Evolutionary conservation across 441 rosid genomes (phyloP).

Genomic region (Adansonia grandidieri): DNA sequence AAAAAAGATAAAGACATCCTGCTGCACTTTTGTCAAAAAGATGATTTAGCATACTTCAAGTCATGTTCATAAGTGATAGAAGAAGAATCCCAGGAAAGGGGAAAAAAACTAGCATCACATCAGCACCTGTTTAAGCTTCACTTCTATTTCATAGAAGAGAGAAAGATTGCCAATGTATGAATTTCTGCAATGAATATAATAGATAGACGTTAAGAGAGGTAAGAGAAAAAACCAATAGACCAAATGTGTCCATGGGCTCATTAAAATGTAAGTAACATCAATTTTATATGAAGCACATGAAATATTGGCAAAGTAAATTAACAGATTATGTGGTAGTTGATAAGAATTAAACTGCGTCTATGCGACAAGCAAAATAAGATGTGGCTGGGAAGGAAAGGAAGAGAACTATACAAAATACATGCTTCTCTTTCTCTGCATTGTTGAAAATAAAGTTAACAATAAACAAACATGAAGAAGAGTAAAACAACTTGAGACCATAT

Average conservation of each 20-base stretch:
- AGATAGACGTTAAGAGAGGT: neutral
- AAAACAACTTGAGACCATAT: neutral
- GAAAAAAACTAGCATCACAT: neutral
- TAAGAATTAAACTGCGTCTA: neutral
- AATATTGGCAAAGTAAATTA: neutral
- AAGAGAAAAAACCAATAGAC: neutral
- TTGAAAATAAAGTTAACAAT: no score
- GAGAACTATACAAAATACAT: neutral
- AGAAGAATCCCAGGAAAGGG: slow-evolving; percentile 21
- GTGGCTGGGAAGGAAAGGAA: neutral
- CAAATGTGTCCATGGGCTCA: neutral
- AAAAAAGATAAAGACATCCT: neutral
- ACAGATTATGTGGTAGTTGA: neutral
- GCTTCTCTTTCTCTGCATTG: no score
- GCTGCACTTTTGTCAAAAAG: neutral
- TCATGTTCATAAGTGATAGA: neutral
- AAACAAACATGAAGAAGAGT: neutral
- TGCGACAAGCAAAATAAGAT: neutral
- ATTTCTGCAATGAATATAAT: slow-evolving; percentile 55
- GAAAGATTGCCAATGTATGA: slow-evolving; percentile 82
- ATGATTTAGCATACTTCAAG: slow-evolving; percentile 5
- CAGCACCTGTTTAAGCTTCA: slow-evolving; percentile 72
- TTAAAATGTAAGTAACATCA: neutral
- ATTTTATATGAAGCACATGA: neutral
- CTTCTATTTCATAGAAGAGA: slow-evolving; percentile 75